Evolutionary conservation across 106 monocot species (phyloP), one percentile per base, ranked within the genome.

Genomic region (Dendrobium huoshanense): DNA sequence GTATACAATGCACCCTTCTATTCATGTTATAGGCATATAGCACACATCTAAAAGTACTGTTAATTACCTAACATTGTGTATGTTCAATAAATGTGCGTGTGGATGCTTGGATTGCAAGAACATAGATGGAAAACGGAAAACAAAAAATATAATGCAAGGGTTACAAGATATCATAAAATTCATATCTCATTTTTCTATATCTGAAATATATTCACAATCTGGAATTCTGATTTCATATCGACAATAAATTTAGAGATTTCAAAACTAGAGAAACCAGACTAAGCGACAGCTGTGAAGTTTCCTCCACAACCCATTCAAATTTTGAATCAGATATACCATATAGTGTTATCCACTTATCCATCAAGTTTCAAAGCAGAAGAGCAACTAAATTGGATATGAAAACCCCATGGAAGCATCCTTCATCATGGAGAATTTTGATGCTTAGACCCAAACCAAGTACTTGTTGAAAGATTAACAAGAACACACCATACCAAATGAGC

Each of bases 401-500:
- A 61, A 61, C 4, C 22, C 22, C n/a, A 61, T 22, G n/a, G 8
- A 61, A 22, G 4, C n/a, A 61, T 61, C 59, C 59, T 61, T 61
- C 59, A 0, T 68, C 33, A 15, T 33, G 11, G 68, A 37, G 22
- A 55, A 73, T 70, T 56, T 61, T 70, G 49, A 47, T 51, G 70
- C 29, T 48, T 48, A 68, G 0, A 48, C 16, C 4, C 13, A 80
- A 11, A 72, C 15, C 44, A 1, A 72, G 55, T 80, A 29, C 15
- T 31, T 80, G 4, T 25, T 42, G 25, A 19, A 49, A 49, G 13
- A n/a, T 10, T 29, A 49, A 20, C 3, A 22, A 49, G 8, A 27
- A 27, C 41, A 74, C 27, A 43, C 49, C 81, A 77, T 88, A 95
- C 92, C 88, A 92, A 77, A 88, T 95, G 87, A 74, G 92, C 83